Percentiles rank a stretch among this genome's conserved stretches.
Evolutionary conservation across 2,329 filamentous ascomycete species (phyloP).

Genomic region (Sporothrix luriei): DNA sequence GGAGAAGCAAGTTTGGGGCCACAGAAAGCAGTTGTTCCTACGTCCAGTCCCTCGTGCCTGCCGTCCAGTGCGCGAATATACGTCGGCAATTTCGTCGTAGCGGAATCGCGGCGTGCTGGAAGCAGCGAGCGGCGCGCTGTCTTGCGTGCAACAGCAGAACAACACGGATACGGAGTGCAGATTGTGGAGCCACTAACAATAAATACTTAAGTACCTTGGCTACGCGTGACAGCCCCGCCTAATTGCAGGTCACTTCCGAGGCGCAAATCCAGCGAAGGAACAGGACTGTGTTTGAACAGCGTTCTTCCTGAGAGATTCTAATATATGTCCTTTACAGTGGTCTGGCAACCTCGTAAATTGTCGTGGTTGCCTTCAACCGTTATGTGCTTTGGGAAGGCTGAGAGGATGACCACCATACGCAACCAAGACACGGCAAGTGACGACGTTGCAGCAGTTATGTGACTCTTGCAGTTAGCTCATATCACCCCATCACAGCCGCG

Average conservation of each 20-base stretch:
- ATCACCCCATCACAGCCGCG: conserved; percentile 19
- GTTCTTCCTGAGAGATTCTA: background rate
- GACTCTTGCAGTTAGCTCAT: background rate
- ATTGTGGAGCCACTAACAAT: conserved; percentile 16
- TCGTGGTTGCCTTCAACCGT: background rate
- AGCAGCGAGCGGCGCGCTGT: background rate
- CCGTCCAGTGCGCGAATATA: conserved; percentile 24
- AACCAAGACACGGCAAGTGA: conserved; percentile 12
- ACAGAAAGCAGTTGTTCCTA: background rate
- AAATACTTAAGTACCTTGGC: conserved; percentile 25
- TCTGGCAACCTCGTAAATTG: background rate
- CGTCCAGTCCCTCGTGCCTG: conserved; percentile 7
- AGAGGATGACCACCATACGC: background rate
- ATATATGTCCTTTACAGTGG: background rate
- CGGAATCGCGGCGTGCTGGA: conserved; percentile 16
- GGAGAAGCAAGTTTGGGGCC: conserved; percentile 1
- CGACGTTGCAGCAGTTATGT: background rate
- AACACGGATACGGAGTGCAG: background rate
- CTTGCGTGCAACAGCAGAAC: conserved; percentile 14
- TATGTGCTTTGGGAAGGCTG: background rate
- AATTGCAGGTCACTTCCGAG: conserved; percentile 25
- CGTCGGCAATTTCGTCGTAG: conserved; percentile 31
- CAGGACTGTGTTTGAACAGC: background rate
- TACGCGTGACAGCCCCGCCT: conserved; percentile 19
- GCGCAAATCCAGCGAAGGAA: conserved; percentile 4